These are phyloP conservation scores for Eimeria acervulina DNA, from an alignment of 169 alveolate genomes.

Conservation along the genomic window DNA sequence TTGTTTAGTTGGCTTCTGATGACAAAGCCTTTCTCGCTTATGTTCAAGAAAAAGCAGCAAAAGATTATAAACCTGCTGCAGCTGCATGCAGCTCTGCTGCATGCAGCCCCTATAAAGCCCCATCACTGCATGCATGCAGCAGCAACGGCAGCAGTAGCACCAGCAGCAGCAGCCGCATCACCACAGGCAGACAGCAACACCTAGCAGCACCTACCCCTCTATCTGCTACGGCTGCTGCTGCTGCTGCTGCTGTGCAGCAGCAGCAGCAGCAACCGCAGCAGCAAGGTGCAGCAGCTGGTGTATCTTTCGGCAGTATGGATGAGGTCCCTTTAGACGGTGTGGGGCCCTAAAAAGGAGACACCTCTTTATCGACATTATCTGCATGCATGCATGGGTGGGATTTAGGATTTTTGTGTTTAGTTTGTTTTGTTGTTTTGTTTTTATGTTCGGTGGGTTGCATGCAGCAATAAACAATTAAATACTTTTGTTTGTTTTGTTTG, in stretches of 20 bases:
- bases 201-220: not conserved
- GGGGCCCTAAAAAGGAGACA: not conserved
- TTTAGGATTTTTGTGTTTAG: not conserved
- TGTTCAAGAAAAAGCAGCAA: not conserved
- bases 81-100: conserved; percentile 44
- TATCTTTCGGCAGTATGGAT: conserved; percentile 2
- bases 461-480: not conserved
- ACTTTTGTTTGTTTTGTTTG: not conserved
- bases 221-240: not conserved
- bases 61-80: not conserved
- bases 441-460: not conserved
- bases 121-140: too few species aligned
- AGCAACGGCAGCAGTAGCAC: not conserved
- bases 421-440: not conserved
- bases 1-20: too few species aligned
- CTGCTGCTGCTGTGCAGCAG: not conserved
- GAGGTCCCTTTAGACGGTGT: conserved; percentile 1
- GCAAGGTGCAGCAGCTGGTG: not conserved
- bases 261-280: not conserved
- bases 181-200: not conserved
- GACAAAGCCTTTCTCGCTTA: too few species aligned
- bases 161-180: conserved; percentile 14
- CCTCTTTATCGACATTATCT: too few species aligned
- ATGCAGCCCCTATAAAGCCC: too few species aligned
- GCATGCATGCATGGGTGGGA: too few species aligned